Conservation (phyloP, 768 basidiomycete species). For the Tulasnella sp. region DNA sequence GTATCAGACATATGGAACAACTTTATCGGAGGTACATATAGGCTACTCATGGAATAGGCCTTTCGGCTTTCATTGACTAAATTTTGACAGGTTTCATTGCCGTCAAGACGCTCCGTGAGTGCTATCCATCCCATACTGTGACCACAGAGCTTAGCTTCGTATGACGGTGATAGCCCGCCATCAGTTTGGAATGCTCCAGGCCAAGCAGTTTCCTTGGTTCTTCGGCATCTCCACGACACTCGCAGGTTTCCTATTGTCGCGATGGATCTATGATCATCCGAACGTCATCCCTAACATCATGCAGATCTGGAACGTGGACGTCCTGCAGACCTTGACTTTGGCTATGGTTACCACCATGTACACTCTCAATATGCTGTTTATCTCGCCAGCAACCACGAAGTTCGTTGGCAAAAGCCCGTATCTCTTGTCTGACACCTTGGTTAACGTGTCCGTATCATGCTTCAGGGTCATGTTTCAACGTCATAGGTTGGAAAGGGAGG, state of each 20-base stretch:
- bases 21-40: slow-evolving; percentile 1
- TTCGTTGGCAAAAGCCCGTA: slow-evolving; percentile 18
- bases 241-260: slow-evolving; percentile 41
- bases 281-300: slow-evolving; percentile 39
- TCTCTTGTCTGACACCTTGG: background rate
- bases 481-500: slow-evolving; percentile 60
- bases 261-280: slow-evolving; percentile 50
- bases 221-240: slow-evolving; percentile 50
- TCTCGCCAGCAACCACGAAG: slow-evolving; percentile 66
- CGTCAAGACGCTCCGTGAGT: slow-evolving; percentile 46
- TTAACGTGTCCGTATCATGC: background rate
- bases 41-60: background rate
- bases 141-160: too few relatives aligned
- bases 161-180: slow-evolving; percentile 47
- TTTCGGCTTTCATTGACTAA: background rate
- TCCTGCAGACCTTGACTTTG: slow-evolving; percentile 53
- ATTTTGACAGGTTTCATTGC: slow-evolving; percentile 43
- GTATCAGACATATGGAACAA: background rate
- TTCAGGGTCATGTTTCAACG: slow-evolving; percentile 64
- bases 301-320: slow-evolving; percentile 43
- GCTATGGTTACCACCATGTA: slow-evolving; percentile 38
- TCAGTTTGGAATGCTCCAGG: slow-evolving; percentile 63
- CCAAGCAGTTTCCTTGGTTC: slow-evolving; percentile 63
- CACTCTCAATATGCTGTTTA: slow-evolving; percentile 50
- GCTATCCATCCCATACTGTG: background rate